Evolutionary conservation across 2,329 filamentous ascomycete species (phyloP).

Genomic region (Graphiopsis chlorocephala): DNA sequence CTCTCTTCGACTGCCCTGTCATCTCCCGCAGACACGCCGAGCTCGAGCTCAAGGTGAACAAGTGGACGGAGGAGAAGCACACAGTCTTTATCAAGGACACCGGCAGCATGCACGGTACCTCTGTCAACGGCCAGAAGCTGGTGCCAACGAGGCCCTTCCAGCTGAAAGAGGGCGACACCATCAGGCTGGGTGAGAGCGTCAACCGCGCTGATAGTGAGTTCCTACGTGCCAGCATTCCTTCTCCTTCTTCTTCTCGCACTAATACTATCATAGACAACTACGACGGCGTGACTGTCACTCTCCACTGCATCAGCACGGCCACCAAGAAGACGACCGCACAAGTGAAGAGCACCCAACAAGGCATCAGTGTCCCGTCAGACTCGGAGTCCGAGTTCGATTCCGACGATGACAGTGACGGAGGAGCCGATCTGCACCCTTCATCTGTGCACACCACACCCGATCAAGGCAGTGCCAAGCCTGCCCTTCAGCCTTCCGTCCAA

Average conservation of each 20-base stretch:
- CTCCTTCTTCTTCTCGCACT: conserved; percentile 1
- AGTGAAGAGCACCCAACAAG: conserved; percentile 1
- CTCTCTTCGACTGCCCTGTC: conserved; percentile 37
- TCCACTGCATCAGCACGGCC: conserved; percentile 17
- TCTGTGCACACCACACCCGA: conserved; percentile 33
- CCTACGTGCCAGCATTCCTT: neutral
- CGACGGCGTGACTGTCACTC: conserved; percentile 28
- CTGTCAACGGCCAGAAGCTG: conserved; percentile 32
- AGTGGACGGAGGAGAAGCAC: neutral
- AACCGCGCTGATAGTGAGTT: conserved; percentile 27
- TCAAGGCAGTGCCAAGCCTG: conserved; percentile 10
- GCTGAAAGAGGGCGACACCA: conserved; percentile 29
- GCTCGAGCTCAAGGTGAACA: conserved; percentile 22
- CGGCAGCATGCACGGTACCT: conserved; percentile 35
- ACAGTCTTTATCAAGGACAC: conserved; percentile 32
- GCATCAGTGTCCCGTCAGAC: conserved; percentile 5
- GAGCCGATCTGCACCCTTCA: conserved; percentile 8
- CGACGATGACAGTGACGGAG: conserved; percentile 11
- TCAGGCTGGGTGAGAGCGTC: conserved; percentile 33
- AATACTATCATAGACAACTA: conserved; percentile 24
- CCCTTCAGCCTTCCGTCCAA: neutral
- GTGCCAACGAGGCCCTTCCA: conserved; percentile 17
- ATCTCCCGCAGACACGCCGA: conserved; percentile 36
- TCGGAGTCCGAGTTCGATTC: conserved; percentile 27
- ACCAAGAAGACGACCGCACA: conserved; percentile 2